These are phyloP conservation scores for Metschnikowia cubensis DNA, from an alignment of 805 yeast species.

Conservation along the genomic window DNA sequence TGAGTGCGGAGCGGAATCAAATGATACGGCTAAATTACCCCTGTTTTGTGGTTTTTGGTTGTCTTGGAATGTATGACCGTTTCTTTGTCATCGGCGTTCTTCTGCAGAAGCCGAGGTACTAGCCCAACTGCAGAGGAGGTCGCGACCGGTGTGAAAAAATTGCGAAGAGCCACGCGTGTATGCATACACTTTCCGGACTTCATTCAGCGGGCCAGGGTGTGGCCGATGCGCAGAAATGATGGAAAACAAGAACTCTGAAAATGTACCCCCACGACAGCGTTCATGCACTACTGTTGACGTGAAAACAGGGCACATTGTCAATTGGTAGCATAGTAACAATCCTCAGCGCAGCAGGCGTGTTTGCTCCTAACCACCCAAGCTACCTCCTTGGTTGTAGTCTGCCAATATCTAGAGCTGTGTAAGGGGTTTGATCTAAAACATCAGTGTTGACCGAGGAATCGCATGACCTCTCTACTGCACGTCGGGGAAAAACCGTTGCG, in stretches of 20 bases:
- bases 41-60: neutral
- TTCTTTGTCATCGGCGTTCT: neutral
- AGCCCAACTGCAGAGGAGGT: neutral
- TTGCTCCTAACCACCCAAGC: no score
- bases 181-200: neutral
- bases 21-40: neutral
- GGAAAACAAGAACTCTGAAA: neutral
- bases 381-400: neutral
- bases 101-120: neutral
- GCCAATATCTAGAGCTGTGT: neutral
- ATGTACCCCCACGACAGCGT: neutral
- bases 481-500: constrained; percentile 4
- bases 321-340: neutral
- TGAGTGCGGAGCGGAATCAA: neutral
- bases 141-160: neutral
- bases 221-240: neutral
- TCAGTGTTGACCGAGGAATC: neutral
- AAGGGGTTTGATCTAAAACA: neutral
- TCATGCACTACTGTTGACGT: neutral
- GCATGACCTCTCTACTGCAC: neutral
- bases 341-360: neutral
- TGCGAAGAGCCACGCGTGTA: neutral
- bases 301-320: neutral
- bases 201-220: neutral
- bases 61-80: neutral